phyloP scores from a whole-genome alignment of 257 asterid species.

The Henckelia pumila region DNA sequence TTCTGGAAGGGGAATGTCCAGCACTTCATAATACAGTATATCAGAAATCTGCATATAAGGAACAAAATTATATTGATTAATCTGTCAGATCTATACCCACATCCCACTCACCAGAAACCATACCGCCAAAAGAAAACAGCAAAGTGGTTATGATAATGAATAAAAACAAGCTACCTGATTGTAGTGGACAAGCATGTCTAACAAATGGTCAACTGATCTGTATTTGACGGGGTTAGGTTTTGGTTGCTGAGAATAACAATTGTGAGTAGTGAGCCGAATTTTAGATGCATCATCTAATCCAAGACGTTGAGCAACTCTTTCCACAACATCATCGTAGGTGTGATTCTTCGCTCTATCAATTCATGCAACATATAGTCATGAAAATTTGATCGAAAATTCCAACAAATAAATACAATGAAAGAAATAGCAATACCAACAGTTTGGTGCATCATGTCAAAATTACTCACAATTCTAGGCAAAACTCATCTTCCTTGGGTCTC shows the following conservation, averaged over 20 bases:
- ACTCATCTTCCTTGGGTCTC: conserved; percentile 91
- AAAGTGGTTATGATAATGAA: background rate
- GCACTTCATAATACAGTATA: conserved; percentile 88
- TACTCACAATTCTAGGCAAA: conserved; percentile 90
- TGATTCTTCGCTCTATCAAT: conserved; percentile 76
- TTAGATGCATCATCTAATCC: conserved; percentile 88
- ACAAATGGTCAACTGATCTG: conserved; percentile 78
- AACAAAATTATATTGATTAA: conserved; percentile 19
- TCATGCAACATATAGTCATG: conserved; percentile 28
- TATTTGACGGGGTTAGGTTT: conserved; percentile 86
- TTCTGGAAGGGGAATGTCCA: conserved; percentile 98
- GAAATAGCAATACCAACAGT: conserved; percentile 18
- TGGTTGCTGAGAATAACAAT: conserved; percentile 98
- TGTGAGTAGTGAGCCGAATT: conserved; percentile 95
- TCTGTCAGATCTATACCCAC: background rate
- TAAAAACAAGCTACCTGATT: conserved; percentile 64
- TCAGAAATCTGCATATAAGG: conserved; percentile 65
- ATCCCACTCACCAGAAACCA: background rate
- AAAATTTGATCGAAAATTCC: background rate
- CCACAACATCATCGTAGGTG: conserved; percentile 95
- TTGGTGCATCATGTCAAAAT: conserved; percentile 12
- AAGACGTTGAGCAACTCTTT: conserved; percentile 80
- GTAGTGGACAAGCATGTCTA: conserved; percentile 97
- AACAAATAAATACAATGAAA: conserved; percentile 16
- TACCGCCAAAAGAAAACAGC: background rate